Evolutionary conservation across 805 yeast genomes (phyloP), one percentile per base, ranked within the genome.

Genomic region (Metschnikowia arizonensis): DNA sequence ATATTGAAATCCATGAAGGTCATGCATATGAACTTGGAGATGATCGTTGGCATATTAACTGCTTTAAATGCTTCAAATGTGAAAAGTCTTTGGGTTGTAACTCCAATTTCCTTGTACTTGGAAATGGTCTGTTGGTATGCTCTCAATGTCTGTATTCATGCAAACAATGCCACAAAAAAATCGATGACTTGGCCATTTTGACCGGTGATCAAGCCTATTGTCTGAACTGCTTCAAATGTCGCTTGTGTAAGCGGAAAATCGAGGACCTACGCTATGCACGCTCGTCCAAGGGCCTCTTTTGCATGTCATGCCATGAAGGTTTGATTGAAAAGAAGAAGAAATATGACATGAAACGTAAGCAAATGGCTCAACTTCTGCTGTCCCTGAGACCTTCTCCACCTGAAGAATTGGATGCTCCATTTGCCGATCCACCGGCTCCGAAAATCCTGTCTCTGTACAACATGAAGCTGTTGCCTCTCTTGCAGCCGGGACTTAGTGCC

Each of bases 201-300:
- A 89, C 98, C 1, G 96, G 97, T 21, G 95, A 93, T 56, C 91
- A 87, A 61, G 97, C 98, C 2, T 93, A 88, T 63, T 93, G 98
- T 63, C 80, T 95, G 7, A 74, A 76, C 40, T 91, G 99, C 64
- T 93, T 91, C 69, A 81, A 81, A 57, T 91, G 99, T 64, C 79
- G 91, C 41, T 83, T 87, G 55, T 91, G 99, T 69, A 83, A 85
- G 61, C 78, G 78, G 50, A 82, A 83, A 47, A 91, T 91, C 50
- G 95, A 85, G 59, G 96, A 91, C 65, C 69, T 90, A 53, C 76
- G 89, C 53, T 93, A 93, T 62, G 97, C 97, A 12, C 77, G 96
- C 59, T 91, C 97, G 0, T 83, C 90, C 33, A 90, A 86, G 58
- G 98, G 98, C 0, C 70, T 91, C 36, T 90, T 88, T 60, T 91